These are phyloP conservation scores for Penicillium sp. DNA, from an alignment of 2,329 filamentous ascomycete genomes.

Conservation along the genomic window DNA sequence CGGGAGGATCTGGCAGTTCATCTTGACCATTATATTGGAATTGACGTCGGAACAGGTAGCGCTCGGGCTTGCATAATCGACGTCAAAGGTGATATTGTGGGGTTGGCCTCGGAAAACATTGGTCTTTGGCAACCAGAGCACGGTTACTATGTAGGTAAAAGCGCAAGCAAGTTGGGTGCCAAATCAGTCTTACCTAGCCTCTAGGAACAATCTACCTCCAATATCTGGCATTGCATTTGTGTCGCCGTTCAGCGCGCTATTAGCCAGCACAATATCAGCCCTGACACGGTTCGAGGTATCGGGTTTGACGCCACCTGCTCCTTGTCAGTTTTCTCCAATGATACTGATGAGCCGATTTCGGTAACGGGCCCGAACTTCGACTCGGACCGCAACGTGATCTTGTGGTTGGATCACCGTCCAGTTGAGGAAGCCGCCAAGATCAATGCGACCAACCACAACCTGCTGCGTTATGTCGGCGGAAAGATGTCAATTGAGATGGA, in stretches of 20 bases:
- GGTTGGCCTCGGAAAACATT: slow-evolving; percentile 69
- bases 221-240: slow-evolving; percentile 97
- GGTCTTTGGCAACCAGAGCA: slow-evolving; percentile 75
- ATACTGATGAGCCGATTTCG: slow-evolving; percentile 86
- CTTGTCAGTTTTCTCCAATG: slow-evolving; percentile 80
- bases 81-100: slow-evolving; percentile 79
- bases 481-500: slow-evolving; percentile 99
- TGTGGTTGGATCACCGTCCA: slow-evolving; percentile 96
- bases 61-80: slow-evolving; percentile 96
- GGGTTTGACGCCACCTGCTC: slow-evolving; percentile 99
- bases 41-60: slow-evolving; percentile 95
- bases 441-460: slow-evolving; percentile 86
- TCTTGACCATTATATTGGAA: slow-evolving; percentile 69
- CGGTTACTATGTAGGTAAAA: slow-evolving; percentile 64
- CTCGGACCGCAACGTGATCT: slow-evolving; percentile 88
- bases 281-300: slow-evolving; percentile 75
- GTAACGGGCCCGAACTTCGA: slow-evolving; percentile 86
- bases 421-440: slow-evolving; percentile 88
- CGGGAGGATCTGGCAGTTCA: slow-evolving; percentile 58
- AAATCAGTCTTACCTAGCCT: slow-evolving; percentile 19
- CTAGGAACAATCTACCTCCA: slow-evolving; percentile 93
- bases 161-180: background rate
- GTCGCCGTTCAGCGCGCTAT: slow-evolving; percentile 80
- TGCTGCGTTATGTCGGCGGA: slow-evolving; percentile 92
- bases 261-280: slow-evolving; percentile 74